A percentile compares a stretch with the other conserved stretches of the same genome.
Conservation (phyloP, 2,329 filamentous ascomycete genomes). For the Aspergillus carbonarius region DNA sequence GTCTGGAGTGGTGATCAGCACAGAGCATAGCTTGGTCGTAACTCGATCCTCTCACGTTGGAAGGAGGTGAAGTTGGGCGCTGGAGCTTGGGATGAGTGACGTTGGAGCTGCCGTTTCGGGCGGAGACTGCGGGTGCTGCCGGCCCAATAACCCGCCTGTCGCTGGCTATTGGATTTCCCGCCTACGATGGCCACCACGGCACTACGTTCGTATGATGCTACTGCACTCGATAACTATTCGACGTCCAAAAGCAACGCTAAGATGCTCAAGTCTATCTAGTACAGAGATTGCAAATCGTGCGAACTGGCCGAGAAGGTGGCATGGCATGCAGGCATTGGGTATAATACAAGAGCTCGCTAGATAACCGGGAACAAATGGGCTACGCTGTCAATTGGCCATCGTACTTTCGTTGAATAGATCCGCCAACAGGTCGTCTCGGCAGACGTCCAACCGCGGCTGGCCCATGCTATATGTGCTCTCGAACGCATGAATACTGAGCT, state of each 20-base stretch:
- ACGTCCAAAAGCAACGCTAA: not conserved
- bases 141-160: conserved; percentile 14
- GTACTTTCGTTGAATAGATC: conserved; percentile 80
- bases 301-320: not conserved
- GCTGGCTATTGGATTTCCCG: conserved; percentile 11
- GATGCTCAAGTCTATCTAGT: not conserved
- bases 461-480: conserved; percentile 90
- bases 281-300: not conserved
- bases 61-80: conserved; percentile 1
- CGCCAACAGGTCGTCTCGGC: conserved; percentile 62
- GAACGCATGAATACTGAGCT: conserved; percentile 89
- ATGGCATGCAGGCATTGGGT: not conserved
- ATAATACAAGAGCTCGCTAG: not conserved
- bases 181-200: not conserved
- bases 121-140: conserved; percentile 20
- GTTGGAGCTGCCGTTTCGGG: conserved; percentile 13
- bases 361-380: not conserved
- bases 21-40: conserved; percentile 1
- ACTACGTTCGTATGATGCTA: not conserved
- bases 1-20: conserved; percentile 4
- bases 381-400: conserved; percentile 35
- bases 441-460: conserved; percentile 63
- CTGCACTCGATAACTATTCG: not conserved
- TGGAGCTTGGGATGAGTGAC: conserved; percentile 17
- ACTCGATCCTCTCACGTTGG: not conserved